Conservation (phyloP, 768 basidiomycete species). For the Podaxis pistillaris region DNA sequence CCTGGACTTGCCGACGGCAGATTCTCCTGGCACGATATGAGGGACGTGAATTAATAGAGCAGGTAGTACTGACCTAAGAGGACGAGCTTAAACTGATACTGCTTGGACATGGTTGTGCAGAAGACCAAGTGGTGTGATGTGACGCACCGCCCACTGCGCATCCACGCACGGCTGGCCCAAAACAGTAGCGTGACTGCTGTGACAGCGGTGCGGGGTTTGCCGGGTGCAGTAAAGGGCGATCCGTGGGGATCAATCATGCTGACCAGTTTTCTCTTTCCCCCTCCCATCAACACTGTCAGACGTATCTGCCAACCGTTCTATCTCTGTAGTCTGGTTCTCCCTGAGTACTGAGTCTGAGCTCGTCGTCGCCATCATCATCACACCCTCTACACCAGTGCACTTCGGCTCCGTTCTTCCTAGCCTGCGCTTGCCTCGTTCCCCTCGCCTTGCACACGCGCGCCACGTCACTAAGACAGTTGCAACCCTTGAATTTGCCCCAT, state of each 20-base stretch:
- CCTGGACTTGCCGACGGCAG: constrained; percentile 97
- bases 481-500: constrained; percentile 19
- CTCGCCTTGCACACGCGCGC: constrained; percentile 16
- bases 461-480: constrained; percentile 32
- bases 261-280: constrained; percentile 15
- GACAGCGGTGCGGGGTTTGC: neutral
- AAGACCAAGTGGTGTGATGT: constrained; percentile 26
- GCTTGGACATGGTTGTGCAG: constrained; percentile 74
- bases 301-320: constrained; percentile 13
- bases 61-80: constrained; percentile 69
- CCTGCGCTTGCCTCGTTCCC: constrained; percentile 15
- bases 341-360: constrained; percentile 28
- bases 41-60: neutral
- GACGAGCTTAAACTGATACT: constrained; percentile 95
- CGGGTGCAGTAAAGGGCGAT: neutral
- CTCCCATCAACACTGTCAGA: constrained; percentile 19
- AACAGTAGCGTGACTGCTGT: neutral
- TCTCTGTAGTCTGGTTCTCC: constrained; percentile 15
- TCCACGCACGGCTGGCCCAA: neutral
- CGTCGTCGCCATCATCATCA: neutral
- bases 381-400: constrained; percentile 17
- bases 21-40: constrained; percentile 68
- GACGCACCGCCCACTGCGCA: constrained; percentile 8
- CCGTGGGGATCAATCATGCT: constrained; percentile 4
- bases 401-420: neutral